Percentiles rank a stretch among this genome's conserved stretches.
Evolutionary conservation across 2,329 filamentous ascomycete species (phyloP).

Genomic region (Monosporascus cannonballus): DNA sequence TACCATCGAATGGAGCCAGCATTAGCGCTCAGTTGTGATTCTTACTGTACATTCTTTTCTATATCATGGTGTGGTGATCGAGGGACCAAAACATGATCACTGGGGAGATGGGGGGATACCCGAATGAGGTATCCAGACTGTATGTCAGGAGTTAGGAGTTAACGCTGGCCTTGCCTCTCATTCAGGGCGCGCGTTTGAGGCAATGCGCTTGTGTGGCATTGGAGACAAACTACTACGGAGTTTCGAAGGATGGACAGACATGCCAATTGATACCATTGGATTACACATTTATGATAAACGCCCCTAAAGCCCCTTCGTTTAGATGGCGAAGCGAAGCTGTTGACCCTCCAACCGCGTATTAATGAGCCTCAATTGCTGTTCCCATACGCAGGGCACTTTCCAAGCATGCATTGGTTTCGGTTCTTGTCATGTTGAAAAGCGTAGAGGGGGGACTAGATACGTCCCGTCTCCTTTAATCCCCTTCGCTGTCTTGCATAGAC

Average conservation of each 20-base stretch:
- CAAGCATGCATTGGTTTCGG: too few relatives aligned
- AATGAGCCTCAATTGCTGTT: neutral
- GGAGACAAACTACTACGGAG: neutral
- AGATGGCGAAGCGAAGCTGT: neutral
- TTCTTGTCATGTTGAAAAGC: too few relatives aligned
- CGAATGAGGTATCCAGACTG: neutral
- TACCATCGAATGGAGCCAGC: slow-evolving; percentile 97
- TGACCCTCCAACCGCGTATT: neutral
- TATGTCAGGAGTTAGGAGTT: neutral
- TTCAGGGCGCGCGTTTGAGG: neutral
- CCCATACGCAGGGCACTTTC: too few relatives aligned
- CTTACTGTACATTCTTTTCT: neutral
- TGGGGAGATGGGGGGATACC: too few relatives aligned
- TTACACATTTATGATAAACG: neutral
- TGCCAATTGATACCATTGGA: neutral
- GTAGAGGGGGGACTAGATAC: too few relatives aligned
- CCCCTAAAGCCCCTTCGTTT: neutral
- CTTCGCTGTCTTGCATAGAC: too few relatives aligned
- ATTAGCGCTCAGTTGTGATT: slow-evolving; percentile 45
- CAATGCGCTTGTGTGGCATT: neutral
- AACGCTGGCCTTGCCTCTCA: neutral
- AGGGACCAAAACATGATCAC: too few relatives aligned
- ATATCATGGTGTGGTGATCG: neutral
- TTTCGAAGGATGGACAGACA: neutral
- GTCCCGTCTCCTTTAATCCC: too few relatives aligned